These are phyloP conservation scores for Nigrograna mackinnonii DNA, from an alignment of 2,329 filamentous ascomycete genomes.

Conservation along the genomic window DNA sequence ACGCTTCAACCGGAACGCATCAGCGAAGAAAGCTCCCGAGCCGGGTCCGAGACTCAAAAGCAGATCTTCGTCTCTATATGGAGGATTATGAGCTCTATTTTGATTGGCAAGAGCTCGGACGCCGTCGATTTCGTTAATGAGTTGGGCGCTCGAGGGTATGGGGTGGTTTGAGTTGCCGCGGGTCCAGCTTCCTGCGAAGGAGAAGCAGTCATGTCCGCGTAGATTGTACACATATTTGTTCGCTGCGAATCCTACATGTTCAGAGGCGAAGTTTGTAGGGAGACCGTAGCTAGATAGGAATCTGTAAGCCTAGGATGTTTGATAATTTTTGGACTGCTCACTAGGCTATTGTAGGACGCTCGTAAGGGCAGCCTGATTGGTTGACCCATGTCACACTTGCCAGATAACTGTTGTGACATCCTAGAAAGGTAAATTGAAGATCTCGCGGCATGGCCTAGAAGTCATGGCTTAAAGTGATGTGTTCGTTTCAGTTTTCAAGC, in stretches of 20 bases:
- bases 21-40: slow-evolving; percentile 1
- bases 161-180: not conserved
- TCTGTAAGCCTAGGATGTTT: not conserved
- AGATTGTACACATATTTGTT: slow-evolving; percentile 3
- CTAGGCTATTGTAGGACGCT: not conserved
- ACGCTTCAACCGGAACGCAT: not conserved
- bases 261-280: not conserved
- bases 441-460: slow-evolving; percentile 1
- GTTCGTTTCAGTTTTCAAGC: too few relatives aligned
- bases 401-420: slow-evolving; percentile 3
- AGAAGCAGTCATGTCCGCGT: slow-evolving; percentile 4
- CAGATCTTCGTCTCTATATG: slow-evolving; percentile 2
- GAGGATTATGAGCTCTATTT: not conserved
- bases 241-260: not conserved
- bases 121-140: not conserved
- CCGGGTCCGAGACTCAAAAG: slow-evolving; percentile 1
- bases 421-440: slow-evolving; percentile 3
- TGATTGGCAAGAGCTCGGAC: not conserved
- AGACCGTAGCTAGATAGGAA: not conserved
- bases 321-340: slow-evolving; percentile 1
- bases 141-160: not conserved
- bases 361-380: slow-evolving; percentile 1
- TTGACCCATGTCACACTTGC: slow-evolving; percentile 4
- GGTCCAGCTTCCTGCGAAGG: slow-evolving; percentile 3
- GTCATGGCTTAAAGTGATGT: not conserved